Conservation (phyloP, 352 stramenopile genomes). For the Globisporangium spiculum region DNA sequence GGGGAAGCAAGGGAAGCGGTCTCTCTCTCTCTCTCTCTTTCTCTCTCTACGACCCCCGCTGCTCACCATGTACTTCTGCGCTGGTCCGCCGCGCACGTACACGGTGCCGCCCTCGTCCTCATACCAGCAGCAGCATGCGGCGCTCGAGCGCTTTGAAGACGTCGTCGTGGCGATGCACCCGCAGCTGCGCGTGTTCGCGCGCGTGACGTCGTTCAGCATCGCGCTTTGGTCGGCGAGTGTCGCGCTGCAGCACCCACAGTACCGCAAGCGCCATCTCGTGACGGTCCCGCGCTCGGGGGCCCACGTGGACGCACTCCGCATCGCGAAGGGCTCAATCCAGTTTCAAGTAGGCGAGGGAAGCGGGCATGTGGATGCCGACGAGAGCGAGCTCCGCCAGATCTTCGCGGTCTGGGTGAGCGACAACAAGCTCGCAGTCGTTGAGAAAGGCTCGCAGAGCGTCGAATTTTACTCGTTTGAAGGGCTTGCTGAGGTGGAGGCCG, state of each 20-base stretch:
- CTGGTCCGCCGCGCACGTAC: slow-evolving; percentile 64
- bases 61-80: slow-evolving; percentile 65
- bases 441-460: slow-evolving; percentile 48
- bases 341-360: neutral
- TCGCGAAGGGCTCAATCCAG: neutral
- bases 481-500: slow-evolving; percentile 22
- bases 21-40: neutral
- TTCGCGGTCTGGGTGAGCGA: slow-evolving; percentile 53
- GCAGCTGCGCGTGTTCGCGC: slow-evolving; percentile 47
- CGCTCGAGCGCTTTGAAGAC: slow-evolving; percentile 30
- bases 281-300: slow-evolving; percentile 30
- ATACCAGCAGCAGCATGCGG: neutral
- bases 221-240: slow-evolving; percentile 45
- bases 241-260: slow-evolving; percentile 24
- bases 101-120: slow-evolving; percentile 14
- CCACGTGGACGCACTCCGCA: slow-evolving; percentile 18
- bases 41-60: neutral
- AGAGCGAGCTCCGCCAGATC: slow-evolving; percentile 30
- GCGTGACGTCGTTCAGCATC: slow-evolving; percentile 42
- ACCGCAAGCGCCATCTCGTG: slow-evolving; percentile 33
- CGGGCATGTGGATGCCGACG: neutral
- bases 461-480: slow-evolving; percentile 77
- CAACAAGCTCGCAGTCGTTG: slow-evolving; percentile 61
- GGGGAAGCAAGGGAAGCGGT: neutral
- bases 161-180: slow-evolving; percentile 58